Conservation (phyloP, 179 eudicot species). For the Spergularia azorica region DNA sequence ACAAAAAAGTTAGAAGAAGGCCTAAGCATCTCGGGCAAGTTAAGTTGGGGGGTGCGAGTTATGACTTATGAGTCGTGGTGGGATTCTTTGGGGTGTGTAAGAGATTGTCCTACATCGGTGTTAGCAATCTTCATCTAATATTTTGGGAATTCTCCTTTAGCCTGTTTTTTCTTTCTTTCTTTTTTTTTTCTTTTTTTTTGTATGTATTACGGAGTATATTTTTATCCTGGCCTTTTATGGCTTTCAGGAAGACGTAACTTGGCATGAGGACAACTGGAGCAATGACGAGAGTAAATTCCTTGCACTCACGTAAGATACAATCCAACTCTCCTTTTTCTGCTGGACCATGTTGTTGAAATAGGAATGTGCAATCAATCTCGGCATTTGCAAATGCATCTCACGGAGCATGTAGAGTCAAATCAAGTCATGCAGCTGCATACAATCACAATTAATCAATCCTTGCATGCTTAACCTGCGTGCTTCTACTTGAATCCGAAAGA, state of each 20-base stretch:
- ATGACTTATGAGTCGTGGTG: neutral
- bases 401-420: too few relatives aligned
- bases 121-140: neutral
- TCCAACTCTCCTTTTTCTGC: neutral
- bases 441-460: neutral
- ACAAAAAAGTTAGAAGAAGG: too few relatives aligned
- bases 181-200: neutral
- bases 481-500: too few relatives aligned
- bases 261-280: slow-evolving; percentile 98
- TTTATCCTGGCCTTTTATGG: neutral
- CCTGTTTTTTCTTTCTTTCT: neutral
- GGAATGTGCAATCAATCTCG: neutral
- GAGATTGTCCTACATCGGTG: neutral
- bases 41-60: neutral
- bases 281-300: slow-evolving; percentile 92
- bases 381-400: too few relatives aligned
- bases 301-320: slow-evolving; percentile 80
- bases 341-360: neutral
- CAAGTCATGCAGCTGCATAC: neutral
- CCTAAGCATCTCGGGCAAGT: neutral
- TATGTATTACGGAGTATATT: neutral
- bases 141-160: neutral
- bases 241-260: slow-evolving; percentile 77
- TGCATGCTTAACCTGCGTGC: neutral
- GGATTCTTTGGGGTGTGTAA: neutral